Base-by-base conservation (phyloP, 73 alveolate genomes). In the Uronychia binucleata region DNA sequence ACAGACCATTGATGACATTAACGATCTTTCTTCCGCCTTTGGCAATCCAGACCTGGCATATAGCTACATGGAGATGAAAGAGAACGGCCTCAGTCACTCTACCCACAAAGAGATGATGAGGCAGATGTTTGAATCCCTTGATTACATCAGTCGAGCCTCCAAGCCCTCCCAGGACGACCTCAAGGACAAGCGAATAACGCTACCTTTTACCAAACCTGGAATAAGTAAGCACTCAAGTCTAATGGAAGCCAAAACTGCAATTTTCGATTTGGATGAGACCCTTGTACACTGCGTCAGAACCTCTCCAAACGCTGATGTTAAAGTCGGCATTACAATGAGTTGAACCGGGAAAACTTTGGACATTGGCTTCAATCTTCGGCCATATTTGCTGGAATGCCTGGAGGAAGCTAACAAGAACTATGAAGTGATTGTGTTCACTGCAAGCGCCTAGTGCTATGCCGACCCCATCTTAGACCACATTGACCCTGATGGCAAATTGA, bases 361-460 rank as follows among this genome's bases (percentile, higher is more conserved):
- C n/a, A 19, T 46, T 11, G 67, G 67, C 5, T 31, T 93, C 33
- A 93, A 91, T 80, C 77, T 93, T 1, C 82, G 98, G 31, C 91
- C 96, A 13, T 90, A 77, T 67, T 78, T 90, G 88, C 59, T 77
- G 75, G 93, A 91, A 67, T 89, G 94, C 1, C 30, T 93, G 27
- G 87, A 78, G 74, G 82, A 79, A 76, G 87, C 92, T 32, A 83
- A 79, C 31, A 60, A 83, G 27, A 75, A 83, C 67, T 97, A 88
- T 87, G 96, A 83, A 80, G 60, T 97, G 27, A 96, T 92, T 1
- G 93, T 97, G 31, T 95, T 97, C 74, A 97, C 99, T 30, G 98
- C 99, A 33, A 90, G 98, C 0, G 93, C 74, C 26, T 85, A 95
- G 81, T 91, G 91, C 28, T 97, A 97, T 86, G 99, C 99, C 0